Evolutionary conservation across 1,284 basidiomycete species (phyloP), one percentile per base, ranked within the genome.

Genomic region (Sporisorium sorghi): DNA sequence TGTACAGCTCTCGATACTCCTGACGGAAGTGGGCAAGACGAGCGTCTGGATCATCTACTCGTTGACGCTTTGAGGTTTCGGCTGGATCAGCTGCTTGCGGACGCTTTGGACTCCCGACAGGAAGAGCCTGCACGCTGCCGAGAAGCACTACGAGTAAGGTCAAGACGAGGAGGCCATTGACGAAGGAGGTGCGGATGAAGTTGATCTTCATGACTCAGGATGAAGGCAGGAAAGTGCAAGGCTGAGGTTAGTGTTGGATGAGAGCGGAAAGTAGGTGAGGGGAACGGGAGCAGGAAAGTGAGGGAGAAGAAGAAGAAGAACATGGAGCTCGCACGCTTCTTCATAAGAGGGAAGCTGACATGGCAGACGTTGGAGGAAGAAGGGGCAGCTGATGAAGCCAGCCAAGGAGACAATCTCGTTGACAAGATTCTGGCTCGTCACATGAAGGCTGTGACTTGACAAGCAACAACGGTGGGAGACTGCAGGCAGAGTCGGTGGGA

Each of bases 41-140:
- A 37, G 15, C n/a, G n/a, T n/a, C n/a, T n/a, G n/a, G n/a, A n/a
- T n/a, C n/a, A n/a, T n/a, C n/a, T n/a, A n/a, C n/a, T n/a, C n/a
- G n/a, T n/a, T n/a, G n/a, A n/a, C n/a, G n/a, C n/a, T n/a, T n/a
- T n/a, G n/a, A n/a, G n/a, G n/a, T n/a, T n/a, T n/a, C n/a, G n/a
- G n/a, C n/a, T n/a, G n/a, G n/a, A n/a, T n/a, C n/a, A n/a, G n/a
- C n/a, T n/a, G n/a, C n/a, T n/a, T n/a, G n/a, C n/a, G n/a, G n/a
- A n/a, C n/a, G n/a, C n/a, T n/a, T n/a, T n/a, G n/a, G n/a, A n/a
- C n/a, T n/a, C n/a, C n/a, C n/a, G n/a, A n/a, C n/a, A n/a, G n/a
- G n/a, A n/a, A n/a, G n/a, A n/a, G 55, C 61, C 10, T n/a, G 14
- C 14, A 28, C 37, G 24, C n/a, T n/a, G 49, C 32, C 15, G 21